phyloP scores from a whole-genome alignment of 441 rosid species.

The Hura crepitans region DNA sequence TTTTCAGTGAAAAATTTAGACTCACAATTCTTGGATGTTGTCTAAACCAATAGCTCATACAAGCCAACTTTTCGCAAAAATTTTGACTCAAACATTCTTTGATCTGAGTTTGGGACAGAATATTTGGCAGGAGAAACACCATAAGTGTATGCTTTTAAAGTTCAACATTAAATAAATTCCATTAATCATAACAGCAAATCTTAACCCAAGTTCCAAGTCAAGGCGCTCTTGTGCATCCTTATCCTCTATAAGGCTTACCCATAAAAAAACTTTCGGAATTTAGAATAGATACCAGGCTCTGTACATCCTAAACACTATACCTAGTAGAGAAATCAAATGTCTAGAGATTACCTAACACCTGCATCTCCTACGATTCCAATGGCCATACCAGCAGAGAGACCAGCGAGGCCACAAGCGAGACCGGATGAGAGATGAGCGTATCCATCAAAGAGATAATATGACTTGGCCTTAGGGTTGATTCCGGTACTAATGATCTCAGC shows the following conservation, averaged over 20 bases:
- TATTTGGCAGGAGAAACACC: slow-evolving; percentile 6
- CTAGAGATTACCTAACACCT: slow-evolving; percentile 46
- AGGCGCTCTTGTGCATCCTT: neutral
- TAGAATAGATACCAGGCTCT: neutral
- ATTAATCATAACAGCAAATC: too few relatives aligned
- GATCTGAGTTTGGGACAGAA: too few relatives aligned
- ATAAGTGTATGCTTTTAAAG: neutral
- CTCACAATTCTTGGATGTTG: too few relatives aligned
- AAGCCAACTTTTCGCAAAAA: too few relatives aligned
- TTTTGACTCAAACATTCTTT: too few relatives aligned
- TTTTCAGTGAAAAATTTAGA: neutral
- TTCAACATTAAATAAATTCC: neutral
- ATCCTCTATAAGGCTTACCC: neutral
- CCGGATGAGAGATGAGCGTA: slow-evolving; percentile 71
- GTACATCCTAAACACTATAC: too few relatives aligned
- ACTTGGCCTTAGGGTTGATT: slow-evolving; percentile 59
- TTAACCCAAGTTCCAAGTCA: neutral
- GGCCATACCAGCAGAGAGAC: slow-evolving; percentile 66
- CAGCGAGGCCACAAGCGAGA: slow-evolving; percentile 65
- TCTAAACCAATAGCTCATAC: too few relatives aligned
- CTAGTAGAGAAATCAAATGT: neutral
- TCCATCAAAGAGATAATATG: slow-evolving; percentile 61
- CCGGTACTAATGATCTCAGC: slow-evolving; percentile 67
- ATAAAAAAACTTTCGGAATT: neutral
- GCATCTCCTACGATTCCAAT: slow-evolving; percentile 61